Conservation (phyloP, 2,329 filamentous ascomycete species). For the Hypoxylon sp. region DNA sequence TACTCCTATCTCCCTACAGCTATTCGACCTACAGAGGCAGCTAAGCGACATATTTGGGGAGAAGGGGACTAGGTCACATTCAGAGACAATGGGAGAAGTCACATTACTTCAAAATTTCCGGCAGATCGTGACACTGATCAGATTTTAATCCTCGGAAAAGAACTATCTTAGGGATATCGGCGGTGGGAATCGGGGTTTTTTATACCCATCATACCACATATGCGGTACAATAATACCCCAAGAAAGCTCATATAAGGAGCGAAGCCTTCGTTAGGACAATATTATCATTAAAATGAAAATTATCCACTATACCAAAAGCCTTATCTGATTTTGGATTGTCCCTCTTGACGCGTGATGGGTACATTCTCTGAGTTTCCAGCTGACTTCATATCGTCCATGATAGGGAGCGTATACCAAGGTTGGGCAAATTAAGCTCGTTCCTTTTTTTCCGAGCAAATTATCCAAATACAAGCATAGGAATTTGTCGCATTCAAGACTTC, state of each 20-base stretch:
- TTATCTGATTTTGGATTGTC: neutral
- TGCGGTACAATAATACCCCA: constrained; percentile 2
- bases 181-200: constrained; percentile 4
- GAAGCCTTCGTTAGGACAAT: constrained; percentile 32
- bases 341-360: neutral
- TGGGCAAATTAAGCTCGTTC: neutral
- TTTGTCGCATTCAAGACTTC: neutral
- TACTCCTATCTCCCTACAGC: constrained; percentile 82
- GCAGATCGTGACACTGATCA: neutral
- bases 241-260: constrained; percentile 7
- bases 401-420: neutral
- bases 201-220: constrained; percentile 5
- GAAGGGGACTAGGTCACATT: neutral
- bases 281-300: constrained; percentile 10
- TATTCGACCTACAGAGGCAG: constrained; percentile 88
- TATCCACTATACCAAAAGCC: neutral
- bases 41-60: constrained; percentile 56
- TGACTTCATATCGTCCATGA: neutral
- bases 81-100: neutral
- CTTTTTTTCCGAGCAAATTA: neutral
- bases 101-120: neutral
- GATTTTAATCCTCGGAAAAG: constrained; percentile 10
- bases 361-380: neutral
- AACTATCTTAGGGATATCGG: constrained; percentile 17
- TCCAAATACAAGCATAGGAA: neutral